Evolutionary conservation across 2,329 filamentous ascomycete genomes (phyloP), one percentile per base, ranked within the genome.

Genomic region (Ramularia endophylla): DNA sequence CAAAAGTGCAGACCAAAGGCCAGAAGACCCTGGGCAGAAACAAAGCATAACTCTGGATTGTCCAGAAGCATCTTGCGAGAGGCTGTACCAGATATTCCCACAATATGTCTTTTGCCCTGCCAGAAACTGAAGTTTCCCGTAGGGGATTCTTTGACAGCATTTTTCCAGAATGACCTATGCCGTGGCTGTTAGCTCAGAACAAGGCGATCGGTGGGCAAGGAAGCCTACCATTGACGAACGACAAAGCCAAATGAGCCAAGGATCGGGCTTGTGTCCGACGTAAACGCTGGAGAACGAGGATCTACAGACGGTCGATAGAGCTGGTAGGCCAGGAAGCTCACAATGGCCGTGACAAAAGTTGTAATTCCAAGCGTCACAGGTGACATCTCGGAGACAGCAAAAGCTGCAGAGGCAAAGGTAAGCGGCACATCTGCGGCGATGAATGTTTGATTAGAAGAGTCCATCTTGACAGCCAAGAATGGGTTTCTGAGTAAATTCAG

Each of bases 101-200:
- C 35, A 19, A 48, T 30, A 35, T 44, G 45, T 25, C 30, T 36
- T 27, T 40, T 44, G 38, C 45, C 45, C 16, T 41, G 39, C 41
- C 45, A 44, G 31, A 48, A 48, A 35, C 41, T 45, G 35, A 48
- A 48, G 19, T 44, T 43, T 13, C 44, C 44, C n/a, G 34, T 41
- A 31, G 38, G 40, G 7, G 44, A 47, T 25, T 36, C 32, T 11
- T 27, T 27, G 13, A 31, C 27, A 27, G 15, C 27, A 18, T 18
- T 29, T 35, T 37, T 40, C 40, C 40, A 47, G 22, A 44, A 44
- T 11, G 22, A 25, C 22, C 22, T 25, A 25, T 25, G 11, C n/a
- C 22, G 22, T 25, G 6, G 22, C 22, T 25, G 22, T 25, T 11
- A 25, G 22, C 22, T 11, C 6, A 6, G 22, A 25, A 25, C 6